Percentiles rank a stretch among this genome's conserved stretches.
Evolutionary conservation across 768 basidiomycete genomes (phyloP).

Genomic region (Imleria badia): DNA sequence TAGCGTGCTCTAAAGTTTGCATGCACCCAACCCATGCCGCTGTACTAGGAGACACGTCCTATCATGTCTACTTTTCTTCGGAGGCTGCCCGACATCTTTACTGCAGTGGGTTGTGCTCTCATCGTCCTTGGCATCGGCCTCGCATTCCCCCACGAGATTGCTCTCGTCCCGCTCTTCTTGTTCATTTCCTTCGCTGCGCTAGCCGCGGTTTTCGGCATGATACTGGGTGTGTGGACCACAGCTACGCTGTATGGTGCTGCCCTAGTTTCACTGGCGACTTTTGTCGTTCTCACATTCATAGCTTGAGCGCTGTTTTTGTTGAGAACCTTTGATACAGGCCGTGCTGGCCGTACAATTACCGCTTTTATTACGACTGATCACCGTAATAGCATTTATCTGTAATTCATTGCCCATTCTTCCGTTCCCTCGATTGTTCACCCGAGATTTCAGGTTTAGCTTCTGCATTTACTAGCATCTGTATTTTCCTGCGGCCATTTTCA

Average conservation of each 20-base stretch:
- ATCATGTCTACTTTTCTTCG: background rate
- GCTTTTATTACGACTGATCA: background rate
- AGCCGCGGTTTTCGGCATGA: background rate
- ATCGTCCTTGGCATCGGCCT: background rate
- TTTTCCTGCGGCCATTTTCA: too few relatives aligned
- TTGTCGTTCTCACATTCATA: background rate
- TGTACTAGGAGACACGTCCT: background rate
- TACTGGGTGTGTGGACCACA: background rate
- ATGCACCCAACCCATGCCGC: background rate
- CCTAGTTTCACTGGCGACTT: background rate
- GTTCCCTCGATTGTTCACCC: too few relatives aligned
- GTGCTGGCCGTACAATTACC: background rate
- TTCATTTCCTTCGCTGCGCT: background rate
- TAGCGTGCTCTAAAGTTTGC: background rate
- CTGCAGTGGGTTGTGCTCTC: background rate
- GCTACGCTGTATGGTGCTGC: background rate
- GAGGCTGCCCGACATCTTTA: background rate
- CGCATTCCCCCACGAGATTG: background rate
- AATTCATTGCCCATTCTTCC: too few relatives aligned
- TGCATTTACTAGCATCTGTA: too few relatives aligned
- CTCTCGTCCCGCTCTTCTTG: background rate
- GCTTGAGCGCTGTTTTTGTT: background rate
- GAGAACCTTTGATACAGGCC: background rate
- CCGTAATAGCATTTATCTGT: too few relatives aligned
- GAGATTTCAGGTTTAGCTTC: too few relatives aligned